Evolutionary conservation across 2,329 filamentous ascomycete species (phyloP), one percentile per base, ranked within the genome.

Genomic region (Aspergillus novoparasiticus): DNA sequence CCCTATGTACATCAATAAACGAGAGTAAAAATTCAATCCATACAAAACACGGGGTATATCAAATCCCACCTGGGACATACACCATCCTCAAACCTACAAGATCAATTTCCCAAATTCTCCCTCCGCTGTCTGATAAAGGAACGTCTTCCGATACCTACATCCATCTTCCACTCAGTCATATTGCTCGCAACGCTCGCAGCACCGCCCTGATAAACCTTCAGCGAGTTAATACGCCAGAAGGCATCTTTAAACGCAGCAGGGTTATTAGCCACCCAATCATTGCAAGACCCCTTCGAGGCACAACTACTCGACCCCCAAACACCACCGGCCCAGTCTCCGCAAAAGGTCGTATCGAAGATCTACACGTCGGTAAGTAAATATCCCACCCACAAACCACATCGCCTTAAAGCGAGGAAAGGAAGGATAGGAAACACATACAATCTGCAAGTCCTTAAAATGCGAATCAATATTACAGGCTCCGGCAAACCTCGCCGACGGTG

Each of bases 301-400:
- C 91, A 94, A 50, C 85, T 83, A 64, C 88, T 83, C 36, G 76
- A 72, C 56, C 73, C 71, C 89, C 90, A 96, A 39, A 89, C 87
- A 48, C 81, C 75, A 28, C 92, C 92, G 9, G 93, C 93, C 93
- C 93, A 97, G 73, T 90, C 87, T 23, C 94, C 94, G 77, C 94
- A 97, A 76, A 96, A 92, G 6, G 90, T 91, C 0, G 89, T 95
- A 79, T 91, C 96, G 43, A 90, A 79, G 58, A 80, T 72, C 77
- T 79, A 57, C 10, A 26, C 26, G n/a, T 16, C 19, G 41, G 30
- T 50, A 23, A 50, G 48, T n/a, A 51, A 11, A 11, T n/a, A 32
- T 14, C 28, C 26, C 46, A 32, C 39, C 46, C n/a, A 32, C 19
- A 57, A n/a, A 8, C 12, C 16, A 9, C 6, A 19, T 9, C 6